phyloP scores from a whole-genome alignment of 2,329 filamentous ascomycete species.

The Talaromyces pinophilus region DNA sequence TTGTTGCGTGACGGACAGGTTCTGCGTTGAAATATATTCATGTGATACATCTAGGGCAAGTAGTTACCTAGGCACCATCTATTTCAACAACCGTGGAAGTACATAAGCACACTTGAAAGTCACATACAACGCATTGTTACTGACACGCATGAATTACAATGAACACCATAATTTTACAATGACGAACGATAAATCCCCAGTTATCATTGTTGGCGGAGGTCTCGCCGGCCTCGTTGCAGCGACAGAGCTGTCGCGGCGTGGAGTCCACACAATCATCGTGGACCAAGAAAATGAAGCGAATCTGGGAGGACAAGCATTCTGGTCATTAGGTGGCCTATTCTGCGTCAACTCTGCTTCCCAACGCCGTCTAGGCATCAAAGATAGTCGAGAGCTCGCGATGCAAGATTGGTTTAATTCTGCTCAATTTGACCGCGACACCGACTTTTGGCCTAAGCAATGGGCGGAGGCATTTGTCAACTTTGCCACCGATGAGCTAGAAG shows the following conservation, averaged over 20 bases:
- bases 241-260: constrained; percentile 33
- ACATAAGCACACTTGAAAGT: neutral
- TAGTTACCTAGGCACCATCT: neutral
- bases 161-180: neutral
- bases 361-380: constrained; percentile 59
- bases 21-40: neutral
- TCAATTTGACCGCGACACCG: constrained; percentile 58
- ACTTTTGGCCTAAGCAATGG: constrained; percentile 62
- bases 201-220: constrained; percentile 35
- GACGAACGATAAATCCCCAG: constrained; percentile 12
- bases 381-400: constrained; percentile 59
- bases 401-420: constrained; percentile 62
- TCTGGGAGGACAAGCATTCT: constrained; percentile 64
- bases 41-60: neutral
- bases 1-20: neutral
- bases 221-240: constrained; percentile 36
- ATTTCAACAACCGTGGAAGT: neutral
- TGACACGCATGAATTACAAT: neutral
- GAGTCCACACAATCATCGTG: constrained; percentile 38
- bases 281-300: constrained; percentile 61
- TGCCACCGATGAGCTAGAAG: constrained; percentile 60
- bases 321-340: constrained; percentile 64
- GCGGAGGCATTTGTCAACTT: constrained; percentile 66
- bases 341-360: constrained; percentile 60
- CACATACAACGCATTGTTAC: neutral